phyloP scores from a whole-genome alignment of 768 basidiomycete genomes.

The Leccinum incarnatum region DNA sequence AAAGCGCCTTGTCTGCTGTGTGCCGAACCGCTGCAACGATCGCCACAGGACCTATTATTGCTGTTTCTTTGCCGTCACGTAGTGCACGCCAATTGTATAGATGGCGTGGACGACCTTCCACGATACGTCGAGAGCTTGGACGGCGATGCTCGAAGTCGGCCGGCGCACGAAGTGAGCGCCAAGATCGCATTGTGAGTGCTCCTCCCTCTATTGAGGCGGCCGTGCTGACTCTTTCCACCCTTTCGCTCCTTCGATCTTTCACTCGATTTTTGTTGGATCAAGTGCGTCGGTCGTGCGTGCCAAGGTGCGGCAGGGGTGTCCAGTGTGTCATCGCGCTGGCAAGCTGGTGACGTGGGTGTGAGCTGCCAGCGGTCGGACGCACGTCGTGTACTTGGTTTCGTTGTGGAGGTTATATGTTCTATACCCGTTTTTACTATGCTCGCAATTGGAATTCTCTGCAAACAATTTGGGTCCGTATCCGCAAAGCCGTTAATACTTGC shows the following conservation, averaged over 20 bases:
- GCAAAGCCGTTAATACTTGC: too few relatives aligned
- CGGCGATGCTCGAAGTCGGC: conserved; percentile 35
- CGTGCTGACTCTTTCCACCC: neutral
- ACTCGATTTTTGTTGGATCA: neutral
- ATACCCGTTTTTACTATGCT: conserved; percentile 10
- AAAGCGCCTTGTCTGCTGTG: conserved; percentile 70
- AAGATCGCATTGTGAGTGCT: conserved; percentile 75
- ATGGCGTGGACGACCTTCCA: conserved; percentile 62
- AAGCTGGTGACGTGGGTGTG: conserved; percentile 38
- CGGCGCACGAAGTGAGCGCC: conserved; percentile 50
- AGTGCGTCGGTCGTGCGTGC: conserved; percentile 73
- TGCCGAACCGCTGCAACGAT: conserved; percentile 51
- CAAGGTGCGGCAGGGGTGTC: conserved; percentile 66
- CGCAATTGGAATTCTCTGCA: too few relatives aligned
- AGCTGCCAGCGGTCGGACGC: neutral
- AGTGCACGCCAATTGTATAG: conserved; percentile 77
- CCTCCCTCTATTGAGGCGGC: neutral
- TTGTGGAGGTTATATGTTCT: conserved; percentile 8
- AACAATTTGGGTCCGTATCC: too few relatives aligned
- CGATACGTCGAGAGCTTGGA: conserved; percentile 54
- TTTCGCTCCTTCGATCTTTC: too few relatives aligned
- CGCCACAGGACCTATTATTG: conserved; percentile 58
- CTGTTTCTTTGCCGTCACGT: conserved; percentile 88
- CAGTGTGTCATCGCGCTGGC: conserved; percentile 64
- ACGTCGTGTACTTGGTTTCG: conserved; percentile 7